phyloP scores from a whole-genome alignment of 768 basidiomycete genomes.

The Serendipita indica region DNA sequence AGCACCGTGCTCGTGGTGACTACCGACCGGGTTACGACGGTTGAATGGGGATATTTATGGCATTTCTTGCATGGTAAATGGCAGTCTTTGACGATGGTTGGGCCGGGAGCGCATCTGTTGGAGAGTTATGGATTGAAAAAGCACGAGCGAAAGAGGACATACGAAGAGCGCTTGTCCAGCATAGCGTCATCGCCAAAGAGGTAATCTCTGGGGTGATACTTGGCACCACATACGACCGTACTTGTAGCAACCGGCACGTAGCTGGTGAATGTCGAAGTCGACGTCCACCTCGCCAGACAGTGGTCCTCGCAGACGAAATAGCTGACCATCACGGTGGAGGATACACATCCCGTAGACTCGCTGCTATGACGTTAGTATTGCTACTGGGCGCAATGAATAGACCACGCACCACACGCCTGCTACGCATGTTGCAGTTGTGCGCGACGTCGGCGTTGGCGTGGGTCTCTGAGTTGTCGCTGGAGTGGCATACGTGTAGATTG shows the following conservation, averaged over 20 bases:
- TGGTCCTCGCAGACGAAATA: background rate
- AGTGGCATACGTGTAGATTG: too few species aligned
- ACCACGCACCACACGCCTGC: too few species aligned
- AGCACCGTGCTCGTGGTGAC: background rate
- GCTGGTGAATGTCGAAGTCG: background rate
- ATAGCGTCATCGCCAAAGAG: background rate
- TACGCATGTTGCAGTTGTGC: too few species aligned
- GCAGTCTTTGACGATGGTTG: background rate
- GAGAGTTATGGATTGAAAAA: background rate
- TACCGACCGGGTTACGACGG: background rate
- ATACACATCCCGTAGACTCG: background rate
- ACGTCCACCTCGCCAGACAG: background rate
- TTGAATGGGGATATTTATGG: background rate
- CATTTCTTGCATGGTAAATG: background rate
- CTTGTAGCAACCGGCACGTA: background rate
- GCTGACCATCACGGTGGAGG: background rate
- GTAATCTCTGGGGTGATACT: too few species aligned
- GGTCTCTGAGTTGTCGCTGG: too few species aligned
- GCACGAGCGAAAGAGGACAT: background rate
- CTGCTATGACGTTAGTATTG: too few species aligned
- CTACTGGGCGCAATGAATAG: too few species aligned
- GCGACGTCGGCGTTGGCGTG: too few species aligned
- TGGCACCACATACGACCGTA: background rate
- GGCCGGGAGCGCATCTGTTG: background rate
- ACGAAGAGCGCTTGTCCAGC: background rate